Conservation (phyloP, 163 green algal species). For the Volvox carteri region DNA sequence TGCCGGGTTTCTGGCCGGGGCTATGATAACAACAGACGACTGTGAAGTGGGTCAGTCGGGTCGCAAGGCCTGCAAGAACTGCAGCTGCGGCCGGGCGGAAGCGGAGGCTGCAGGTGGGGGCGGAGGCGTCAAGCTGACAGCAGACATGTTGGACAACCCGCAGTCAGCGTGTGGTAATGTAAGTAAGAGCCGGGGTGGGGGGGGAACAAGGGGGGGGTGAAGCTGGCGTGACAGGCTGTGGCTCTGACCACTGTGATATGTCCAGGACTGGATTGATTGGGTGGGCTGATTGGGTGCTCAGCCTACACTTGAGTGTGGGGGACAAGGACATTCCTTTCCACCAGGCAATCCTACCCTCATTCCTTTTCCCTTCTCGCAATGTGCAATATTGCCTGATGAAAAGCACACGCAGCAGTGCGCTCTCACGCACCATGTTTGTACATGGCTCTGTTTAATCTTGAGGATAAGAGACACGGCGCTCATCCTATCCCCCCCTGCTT, state of each 20-base stretch:
- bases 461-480: no score
- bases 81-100: conserved; percentile 93
- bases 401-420: no score
- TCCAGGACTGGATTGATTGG: neutral
- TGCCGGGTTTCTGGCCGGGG: no score
- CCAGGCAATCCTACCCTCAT: neutral
- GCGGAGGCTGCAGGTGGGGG: conserved; percentile 68
- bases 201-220: no score
- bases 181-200: no score
- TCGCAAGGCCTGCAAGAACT: conserved; percentile 97
- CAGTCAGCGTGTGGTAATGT: conserved; percentile 93
- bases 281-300: neutral
- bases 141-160: conserved; percentile 95
- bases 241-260: neutral
- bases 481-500: no score
- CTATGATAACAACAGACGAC: no score
- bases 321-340: neutral
- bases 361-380: no score
- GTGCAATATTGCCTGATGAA: no score
- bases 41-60: conserved; percentile 70
- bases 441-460: no score
- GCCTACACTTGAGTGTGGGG: neutral
- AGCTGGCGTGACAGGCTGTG: no score
- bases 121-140: conserved; percentile 79
- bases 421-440: no score